A percentile compares a stretch with the other conserved stretches of the same genome.
These are phyloP conservation scores for Aureobasidium sp. DNA, from an alignment of 2,329 filamentous ascomycete species.

Conservation along the genomic window DNA sequence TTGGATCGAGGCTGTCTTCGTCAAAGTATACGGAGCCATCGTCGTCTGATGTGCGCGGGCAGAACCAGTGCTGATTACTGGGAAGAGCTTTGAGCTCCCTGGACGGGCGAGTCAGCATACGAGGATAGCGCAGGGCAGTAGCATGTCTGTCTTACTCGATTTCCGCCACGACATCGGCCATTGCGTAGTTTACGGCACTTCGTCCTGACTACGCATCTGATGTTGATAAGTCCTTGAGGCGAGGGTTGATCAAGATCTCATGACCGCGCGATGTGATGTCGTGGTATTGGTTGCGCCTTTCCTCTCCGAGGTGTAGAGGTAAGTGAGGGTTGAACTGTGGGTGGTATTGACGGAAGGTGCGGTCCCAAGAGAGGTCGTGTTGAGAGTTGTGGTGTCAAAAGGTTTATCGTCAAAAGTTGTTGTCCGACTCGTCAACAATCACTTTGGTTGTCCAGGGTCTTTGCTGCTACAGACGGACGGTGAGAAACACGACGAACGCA, in stretches of 20 bases:
- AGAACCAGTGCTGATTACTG: constrained; percentile 39
- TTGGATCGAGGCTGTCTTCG: constrained; percentile 32
- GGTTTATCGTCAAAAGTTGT: not conserved
- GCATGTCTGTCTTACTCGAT: not conserved
- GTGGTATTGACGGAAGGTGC: not conserved
- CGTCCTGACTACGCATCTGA: not conserved
- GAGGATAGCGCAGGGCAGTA: not conserved
- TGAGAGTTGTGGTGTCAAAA: not conserved
- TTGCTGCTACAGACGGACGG: not conserved
- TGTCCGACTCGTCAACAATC: not conserved
- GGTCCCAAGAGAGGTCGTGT: not conserved
- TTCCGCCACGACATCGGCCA: constrained; percentile 6
- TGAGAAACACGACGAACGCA: not conserved
- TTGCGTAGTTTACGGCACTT: not conserved
- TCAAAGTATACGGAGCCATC: constrained; percentile 32
- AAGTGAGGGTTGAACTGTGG: not conserved
- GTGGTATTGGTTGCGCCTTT: not conserved
- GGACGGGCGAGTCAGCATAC: not conserved
- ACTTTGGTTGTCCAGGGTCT: not conserved
- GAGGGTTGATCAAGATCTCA: not conserved
- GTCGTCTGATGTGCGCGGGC: constrained; percentile 33
- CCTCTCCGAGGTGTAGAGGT: no score
- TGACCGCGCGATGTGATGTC: not conserved
- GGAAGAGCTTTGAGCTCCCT: constrained; percentile 23
- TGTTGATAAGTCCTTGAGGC: not conserved